Evolutionary conservation across 225 moss, liverwort and hornwort species (phyloP).

Genomic region (Thuidium tamariscinum): DNA sequence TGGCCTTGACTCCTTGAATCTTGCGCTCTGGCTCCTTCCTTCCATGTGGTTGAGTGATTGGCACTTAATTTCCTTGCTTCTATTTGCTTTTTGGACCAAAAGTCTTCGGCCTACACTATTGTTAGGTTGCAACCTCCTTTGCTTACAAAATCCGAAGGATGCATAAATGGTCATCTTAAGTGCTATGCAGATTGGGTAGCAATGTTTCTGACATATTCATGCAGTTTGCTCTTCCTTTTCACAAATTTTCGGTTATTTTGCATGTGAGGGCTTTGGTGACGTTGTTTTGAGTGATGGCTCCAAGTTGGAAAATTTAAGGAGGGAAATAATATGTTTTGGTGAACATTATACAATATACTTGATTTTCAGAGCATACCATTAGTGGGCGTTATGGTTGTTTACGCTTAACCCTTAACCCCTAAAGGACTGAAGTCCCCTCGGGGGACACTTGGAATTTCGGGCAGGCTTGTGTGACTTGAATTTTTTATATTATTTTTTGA

Average conservation of each 20-base stretch:
- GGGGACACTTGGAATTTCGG: too few species aligned
- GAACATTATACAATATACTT: not conserved
- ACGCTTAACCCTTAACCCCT: too few species aligned
- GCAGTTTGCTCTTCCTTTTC: not conserved
- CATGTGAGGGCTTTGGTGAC: not conserved
- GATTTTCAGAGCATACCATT: not conserved
- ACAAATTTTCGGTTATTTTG: not conserved
- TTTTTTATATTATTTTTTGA: too few species aligned
- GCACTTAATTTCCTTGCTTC: not conserved
- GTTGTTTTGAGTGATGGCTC: not conserved
- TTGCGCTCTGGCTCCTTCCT: not conserved
- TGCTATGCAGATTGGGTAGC: not conserved
- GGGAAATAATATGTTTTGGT: not conserved
- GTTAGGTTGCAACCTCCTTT: not conserved
- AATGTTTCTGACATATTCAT: not conserved
- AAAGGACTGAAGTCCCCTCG: too few species aligned
- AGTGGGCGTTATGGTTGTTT: not conserved
- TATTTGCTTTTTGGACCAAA: not conserved
- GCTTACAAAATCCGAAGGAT: not conserved
- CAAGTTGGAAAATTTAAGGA: not conserved
- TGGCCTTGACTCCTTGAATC: slow-evolving; percentile 68
- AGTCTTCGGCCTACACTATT: not conserved
- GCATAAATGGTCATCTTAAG: not conserved
- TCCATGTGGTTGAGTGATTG: not conserved
- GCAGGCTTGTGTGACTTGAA: too few species aligned